A percentile compares a stretch with the other conserved stretches of the same genome.
Evolutionary conservation across 202 grass and related monocot genomes (phyloP).

Genomic region (Zizania palustris): DNA sequence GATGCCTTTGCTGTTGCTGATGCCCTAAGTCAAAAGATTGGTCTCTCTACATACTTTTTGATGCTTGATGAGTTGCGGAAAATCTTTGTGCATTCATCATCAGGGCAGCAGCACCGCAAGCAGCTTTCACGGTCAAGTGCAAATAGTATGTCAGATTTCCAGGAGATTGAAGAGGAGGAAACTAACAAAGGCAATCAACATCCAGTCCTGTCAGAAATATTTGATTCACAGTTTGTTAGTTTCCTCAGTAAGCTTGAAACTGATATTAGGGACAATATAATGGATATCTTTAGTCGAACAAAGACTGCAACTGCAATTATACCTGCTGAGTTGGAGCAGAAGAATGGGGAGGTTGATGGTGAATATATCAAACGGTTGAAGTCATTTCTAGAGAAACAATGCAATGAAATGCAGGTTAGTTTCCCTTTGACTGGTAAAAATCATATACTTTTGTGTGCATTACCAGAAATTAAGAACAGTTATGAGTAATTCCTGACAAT

Average conservation of each 20-base stretch:
- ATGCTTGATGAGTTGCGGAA: constrained; percentile 87
- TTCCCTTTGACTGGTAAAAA: constrained; percentile 5
- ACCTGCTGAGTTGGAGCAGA: constrained; percentile 90
- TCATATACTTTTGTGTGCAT: constrained; percentile 9
- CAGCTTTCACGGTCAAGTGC: constrained; percentile 79
- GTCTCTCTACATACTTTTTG: constrained; percentile 77
- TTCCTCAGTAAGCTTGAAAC: constrained; percentile 73
- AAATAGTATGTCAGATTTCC: constrained; percentile 73
- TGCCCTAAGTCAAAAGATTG: constrained; percentile 89
- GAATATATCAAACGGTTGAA: constrained; percentile 87
- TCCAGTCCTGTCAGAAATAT: constrained; percentile 78
- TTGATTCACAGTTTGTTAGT: constrained; percentile 73
- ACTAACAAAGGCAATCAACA: constrained; percentile 61
- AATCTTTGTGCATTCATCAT: constrained; percentile 55
- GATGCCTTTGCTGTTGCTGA: constrained; percentile 85
- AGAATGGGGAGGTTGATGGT: constrained; percentile 71
- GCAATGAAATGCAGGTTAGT: constrained; percentile 96
- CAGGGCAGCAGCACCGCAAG: constrained; percentile 59
- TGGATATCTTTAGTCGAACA: constrained; percentile 79
- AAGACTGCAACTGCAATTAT: constrained; percentile 76
- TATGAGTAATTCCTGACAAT: constrained; percentile 7
- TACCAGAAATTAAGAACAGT: not conserved
- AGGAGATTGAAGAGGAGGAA: constrained; percentile 78
- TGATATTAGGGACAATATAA: constrained; percentile 85
- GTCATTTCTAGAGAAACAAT: constrained; percentile 94